phyloP scores from a whole-genome alignment of 2,329 filamentous ascomycete species.

The Penicillium sp. region DNA sequence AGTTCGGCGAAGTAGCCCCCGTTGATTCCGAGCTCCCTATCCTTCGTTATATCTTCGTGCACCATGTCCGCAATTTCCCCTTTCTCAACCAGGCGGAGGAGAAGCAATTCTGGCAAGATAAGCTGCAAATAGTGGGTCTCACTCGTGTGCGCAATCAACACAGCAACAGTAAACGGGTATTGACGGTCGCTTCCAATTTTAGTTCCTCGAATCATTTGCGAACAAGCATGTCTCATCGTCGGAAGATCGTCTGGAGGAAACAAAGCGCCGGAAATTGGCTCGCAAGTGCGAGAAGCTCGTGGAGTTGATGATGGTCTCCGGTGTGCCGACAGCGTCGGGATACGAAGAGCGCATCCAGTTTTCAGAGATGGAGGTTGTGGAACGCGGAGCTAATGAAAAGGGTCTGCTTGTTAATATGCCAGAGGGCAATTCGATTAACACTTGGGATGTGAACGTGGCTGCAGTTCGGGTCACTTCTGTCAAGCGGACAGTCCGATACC shows the following conservation, averaged over 20 bases:
- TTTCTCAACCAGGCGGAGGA: conserved; percentile 95
- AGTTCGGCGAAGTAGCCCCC: conserved; percentile 87
- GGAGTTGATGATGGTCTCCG: conserved; percentile 99
- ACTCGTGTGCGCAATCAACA: background rate
- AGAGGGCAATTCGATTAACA: conserved; percentile 88
- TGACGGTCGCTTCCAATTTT: background rate
- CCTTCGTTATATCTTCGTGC: conserved; percentile 93
- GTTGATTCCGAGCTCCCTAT: conserved; percentile 93
- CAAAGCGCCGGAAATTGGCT: conserved; percentile 88
- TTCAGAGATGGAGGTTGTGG: conserved; percentile 94
- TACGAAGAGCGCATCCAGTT: conserved; percentile 98
- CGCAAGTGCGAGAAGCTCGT: conserved; percentile 93
- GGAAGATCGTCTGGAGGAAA: conserved; percentile 93
- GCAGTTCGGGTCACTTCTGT: conserved; percentile 77
- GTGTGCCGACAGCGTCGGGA: conserved; percentile 89
- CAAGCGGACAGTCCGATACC: conserved; percentile 84
- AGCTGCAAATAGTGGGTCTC: conserved; percentile 79
- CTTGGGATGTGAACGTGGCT: conserved; percentile 95
- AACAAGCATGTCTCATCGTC: conserved; percentile 97
- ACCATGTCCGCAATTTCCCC: conserved; percentile 96
- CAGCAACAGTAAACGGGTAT: background rate
- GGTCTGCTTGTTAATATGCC: conserved; percentile 84
- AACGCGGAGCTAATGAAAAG: conserved; percentile 86
- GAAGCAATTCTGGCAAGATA: conserved; percentile 99
- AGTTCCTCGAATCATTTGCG: conserved; percentile 97